A percentile compares a stretch with the other conserved stretches of the same genome.
These are phyloP conservation scores for Porpolomopsis calyptriformis DNA, from an alignment of 768 basidiomycete species.

Conservation along the genomic window DNA sequence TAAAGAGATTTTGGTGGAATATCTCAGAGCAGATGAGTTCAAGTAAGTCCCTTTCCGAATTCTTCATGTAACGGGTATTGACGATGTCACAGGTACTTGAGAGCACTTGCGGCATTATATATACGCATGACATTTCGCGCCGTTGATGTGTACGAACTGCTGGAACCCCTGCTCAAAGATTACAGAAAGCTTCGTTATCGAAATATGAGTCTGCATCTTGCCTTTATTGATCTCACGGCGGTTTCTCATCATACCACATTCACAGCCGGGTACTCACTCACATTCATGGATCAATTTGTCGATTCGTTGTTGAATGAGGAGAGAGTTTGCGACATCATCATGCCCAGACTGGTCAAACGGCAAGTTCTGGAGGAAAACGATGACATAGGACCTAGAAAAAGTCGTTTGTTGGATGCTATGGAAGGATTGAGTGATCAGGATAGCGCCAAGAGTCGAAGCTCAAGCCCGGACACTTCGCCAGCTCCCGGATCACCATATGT, in stretches of 20 bases:
- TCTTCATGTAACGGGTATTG: slow-evolving; percentile 1
- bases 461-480: slow-evolving; percentile 20
- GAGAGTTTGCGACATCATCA: slow-evolving; percentile 90
- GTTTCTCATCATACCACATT: slow-evolving; percentile 5
- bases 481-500: slow-evolving; percentile 42
- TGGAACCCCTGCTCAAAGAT: slow-evolving; percentile 92
- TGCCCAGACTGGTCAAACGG: slow-evolving; percentile 82
- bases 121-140: slow-evolving; percentile 89
- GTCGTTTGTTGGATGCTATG: slow-evolving; percentile 80
- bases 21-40: slow-evolving; percentile 93
- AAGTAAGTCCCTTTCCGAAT: slow-evolving; percentile 51
- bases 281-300: slow-evolving; percentile 88
- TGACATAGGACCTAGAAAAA: slow-evolving; percentile 77
- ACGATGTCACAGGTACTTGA: slow-evolving; percentile 58
- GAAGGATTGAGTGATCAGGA: slow-evolving; percentile 56
- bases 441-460: slow-evolving; percentile 30
- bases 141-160: slow-evolving; percentile 81
- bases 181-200: slow-evolving; percentile 80
- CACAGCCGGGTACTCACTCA: slow-evolving; percentile 74
- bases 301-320: slow-evolving; percentile 79
- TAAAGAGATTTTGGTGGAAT: slow-evolving; percentile 94
- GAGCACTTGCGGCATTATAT: slow-evolving; percentile 89
- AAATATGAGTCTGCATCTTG: slow-evolving; percentile 54
- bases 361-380: slow-evolving; percentile 85
- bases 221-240: background rate